phyloP scores from a whole-genome alignment of 2,329 filamentous ascomycete genomes.

The Ilyonectria robusta region DNA sequence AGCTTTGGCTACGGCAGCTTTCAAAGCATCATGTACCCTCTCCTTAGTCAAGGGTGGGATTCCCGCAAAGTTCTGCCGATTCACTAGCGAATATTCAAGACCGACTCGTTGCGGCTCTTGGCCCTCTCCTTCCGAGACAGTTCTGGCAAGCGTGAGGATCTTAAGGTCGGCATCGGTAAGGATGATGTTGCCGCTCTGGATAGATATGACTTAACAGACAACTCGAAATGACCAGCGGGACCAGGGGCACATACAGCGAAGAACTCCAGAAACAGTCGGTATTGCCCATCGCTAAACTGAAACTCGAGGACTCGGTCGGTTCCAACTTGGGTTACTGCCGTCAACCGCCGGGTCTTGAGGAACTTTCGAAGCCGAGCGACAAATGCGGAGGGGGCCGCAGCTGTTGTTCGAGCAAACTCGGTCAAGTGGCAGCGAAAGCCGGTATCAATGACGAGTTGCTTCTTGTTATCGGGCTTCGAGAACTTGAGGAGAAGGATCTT shows the following conservation, averaged over 20 bases:
- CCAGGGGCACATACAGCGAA: constrained; percentile 72
- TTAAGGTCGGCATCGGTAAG: constrained; percentile 88
- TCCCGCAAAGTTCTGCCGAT: constrained; percentile 86
- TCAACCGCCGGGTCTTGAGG: constrained; percentile 88
- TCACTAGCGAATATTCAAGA: constrained; percentile 82
- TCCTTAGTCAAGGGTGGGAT: constrained; percentile 82
- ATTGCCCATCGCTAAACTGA: constrained; percentile 91
- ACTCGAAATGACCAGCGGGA: not conserved
- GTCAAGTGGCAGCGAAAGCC: constrained; percentile 97
- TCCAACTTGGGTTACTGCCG: constrained; percentile 85
- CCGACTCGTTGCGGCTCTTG: constrained; percentile 87
- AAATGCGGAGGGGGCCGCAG: constrained; percentile 86
- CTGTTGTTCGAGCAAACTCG: constrained; percentile 88
- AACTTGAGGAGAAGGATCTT: constrained; percentile 98
- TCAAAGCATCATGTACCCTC: constrained; percentile 77
- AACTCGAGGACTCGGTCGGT: constrained; percentile 95
- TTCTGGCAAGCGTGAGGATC: constrained; percentile 84
- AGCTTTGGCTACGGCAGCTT: constrained; percentile 74
- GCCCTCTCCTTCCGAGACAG: constrained; percentile 85
- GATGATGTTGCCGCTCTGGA: constrained; percentile 88
- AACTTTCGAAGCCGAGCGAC: constrained; percentile 88
- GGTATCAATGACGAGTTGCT: constrained; percentile 93
- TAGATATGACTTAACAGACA: constrained; percentile 26
- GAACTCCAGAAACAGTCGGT: constrained; percentile 92
- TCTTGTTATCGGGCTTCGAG: constrained; percentile 87